Conservation (phyloP, 2,329 filamentous ascomycete genomes). For the Epichloe hybrida region DNA sequence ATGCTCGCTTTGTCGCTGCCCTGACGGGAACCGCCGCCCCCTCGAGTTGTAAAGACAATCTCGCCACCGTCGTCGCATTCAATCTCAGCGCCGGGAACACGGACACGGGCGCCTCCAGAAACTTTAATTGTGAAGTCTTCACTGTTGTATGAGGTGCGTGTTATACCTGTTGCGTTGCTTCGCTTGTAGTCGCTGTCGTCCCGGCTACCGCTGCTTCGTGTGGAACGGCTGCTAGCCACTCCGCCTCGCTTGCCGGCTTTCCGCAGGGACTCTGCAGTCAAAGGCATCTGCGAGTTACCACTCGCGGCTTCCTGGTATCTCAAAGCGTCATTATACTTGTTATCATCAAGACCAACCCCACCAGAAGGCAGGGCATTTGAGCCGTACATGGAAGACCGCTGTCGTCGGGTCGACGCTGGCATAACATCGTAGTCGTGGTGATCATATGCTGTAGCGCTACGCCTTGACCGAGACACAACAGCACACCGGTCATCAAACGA, state of each 20-base stretch:
- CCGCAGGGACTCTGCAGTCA: slow-evolving; percentile 44
- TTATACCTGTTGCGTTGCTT: slow-evolving; percentile 48
- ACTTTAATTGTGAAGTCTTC: slow-evolving; percentile 51
- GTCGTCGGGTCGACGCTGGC: slow-evolving; percentile 20
- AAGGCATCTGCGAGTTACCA: slow-evolving; percentile 29
- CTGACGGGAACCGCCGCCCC: slow-evolving; percentile 17
- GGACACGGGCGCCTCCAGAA: slow-evolving; percentile 40
- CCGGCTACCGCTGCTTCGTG: slow-evolving; percentile 43
- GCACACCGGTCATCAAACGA: slow-evolving; percentile 20
- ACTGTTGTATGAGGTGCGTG: slow-evolving; percentile 33
- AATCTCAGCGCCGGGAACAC: slow-evolving; percentile 43
- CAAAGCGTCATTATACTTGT: slow-evolving; percentile 25
- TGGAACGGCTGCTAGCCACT: slow-evolving; percentile 40
- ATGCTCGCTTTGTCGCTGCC: slow-evolving; percentile 40
- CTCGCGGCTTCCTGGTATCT: slow-evolving; percentile 40
- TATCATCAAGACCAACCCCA: slow-evolving; percentile 21
- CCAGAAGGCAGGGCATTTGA: slow-evolving; percentile 19
- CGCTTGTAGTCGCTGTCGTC: slow-evolving; percentile 51
- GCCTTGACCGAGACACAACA: slow-evolving; percentile 20
- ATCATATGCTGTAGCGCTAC: slow-evolving; percentile 25
- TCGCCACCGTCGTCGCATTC: slow-evolving; percentile 45
- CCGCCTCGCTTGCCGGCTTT: slow-evolving; percentile 33
- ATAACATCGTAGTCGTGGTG: slow-evolving; percentile 26
- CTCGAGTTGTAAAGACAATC: slow-evolving; percentile 36
- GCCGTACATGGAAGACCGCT: slow-evolving; percentile 29